phyloP scores from a whole-genome alignment of 2,329 filamentous ascomycete genomes.

The Amauroascus niger region DNA sequence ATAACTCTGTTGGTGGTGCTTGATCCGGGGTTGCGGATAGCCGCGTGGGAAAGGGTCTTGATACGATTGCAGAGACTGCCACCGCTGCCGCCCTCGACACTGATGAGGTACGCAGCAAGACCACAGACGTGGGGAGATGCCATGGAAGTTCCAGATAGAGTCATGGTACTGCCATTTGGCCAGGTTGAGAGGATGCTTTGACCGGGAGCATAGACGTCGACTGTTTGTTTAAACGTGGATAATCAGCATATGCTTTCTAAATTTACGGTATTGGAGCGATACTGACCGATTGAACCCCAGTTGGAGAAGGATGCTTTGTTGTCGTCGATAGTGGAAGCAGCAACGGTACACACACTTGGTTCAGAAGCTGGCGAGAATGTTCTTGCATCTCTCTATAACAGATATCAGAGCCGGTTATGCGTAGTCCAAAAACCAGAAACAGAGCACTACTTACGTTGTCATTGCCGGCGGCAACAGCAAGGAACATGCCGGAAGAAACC shows the following conservation, averaged over 20 bases:
- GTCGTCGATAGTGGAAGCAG: slow-evolving; percentile 29
- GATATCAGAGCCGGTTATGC: not conserved
- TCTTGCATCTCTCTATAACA: slow-evolving; percentile 24
- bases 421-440: not conserved
- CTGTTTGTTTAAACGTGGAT: slow-evolving; percentile 16
- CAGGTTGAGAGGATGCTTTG: slow-evolving; percentile 44
- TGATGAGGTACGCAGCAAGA: slow-evolving; percentile 44
- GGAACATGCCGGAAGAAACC: slow-evolving; percentile 30
- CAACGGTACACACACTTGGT: slow-evolving; percentile 33
- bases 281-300: slow-evolving; percentile 30
- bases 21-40: slow-evolving; percentile 18
- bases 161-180: slow-evolving; percentile 39
- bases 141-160: slow-evolving; percentile 33
- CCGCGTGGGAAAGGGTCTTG: slow-evolving; percentile 41
- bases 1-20: slow-evolving; percentile 25
- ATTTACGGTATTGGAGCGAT: not conserved
- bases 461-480: slow-evolving; percentile 37
- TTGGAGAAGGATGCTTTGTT: slow-evolving; percentile 35
- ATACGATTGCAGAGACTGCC: slow-evolving; percentile 42
- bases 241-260: not conserved
- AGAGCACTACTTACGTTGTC: slow-evolving; percentile 22
- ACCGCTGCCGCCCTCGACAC: slow-evolving; percentile 43
- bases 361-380: slow-evolving; percentile 33
- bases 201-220: slow-evolving; percentile 51
- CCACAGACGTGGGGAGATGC: slow-evolving; percentile 42